Percentiles rank a stretch among this genome's conserved stretches.
Evolutionary conservation across 1,284 basidiomycete genomes (phyloP).

Genomic region (Mycena sp.): DNA sequence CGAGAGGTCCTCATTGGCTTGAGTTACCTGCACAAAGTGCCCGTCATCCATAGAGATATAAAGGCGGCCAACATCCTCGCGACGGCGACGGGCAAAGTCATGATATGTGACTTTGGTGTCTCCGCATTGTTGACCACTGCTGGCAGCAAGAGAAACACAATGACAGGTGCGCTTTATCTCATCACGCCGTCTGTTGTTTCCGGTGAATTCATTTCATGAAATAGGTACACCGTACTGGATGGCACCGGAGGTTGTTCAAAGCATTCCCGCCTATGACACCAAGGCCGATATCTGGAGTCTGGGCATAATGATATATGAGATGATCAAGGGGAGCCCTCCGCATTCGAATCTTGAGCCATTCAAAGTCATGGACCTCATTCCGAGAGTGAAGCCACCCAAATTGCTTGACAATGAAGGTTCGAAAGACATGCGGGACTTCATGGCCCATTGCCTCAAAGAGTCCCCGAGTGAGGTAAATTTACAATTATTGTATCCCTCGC

Average conservation of each 20-base stretch:
- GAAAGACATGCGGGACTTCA: slow-evolving; percentile 90
- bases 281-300: slow-evolving; percentile 98
- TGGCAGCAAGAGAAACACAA: slow-evolving; percentile 91
- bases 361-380: slow-evolving; percentile 92
- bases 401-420: slow-evolving; percentile 83
- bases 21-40: slow-evolving; percentile 89
- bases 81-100: slow-evolving; percentile 86
- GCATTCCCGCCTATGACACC: slow-evolving; percentile 89
- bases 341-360: slow-evolving; percentile 88
- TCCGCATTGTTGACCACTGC: slow-evolving; percentile 91
- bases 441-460: slow-evolving; percentile 87
- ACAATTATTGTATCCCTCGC: slow-evolving; percentile 16
- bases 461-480: slow-evolving; percentile 77
- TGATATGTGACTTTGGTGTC: slow-evolving; percentile 97
- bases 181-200: background rate
- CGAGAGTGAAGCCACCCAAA: slow-evolving; percentile 86
- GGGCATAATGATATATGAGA: slow-evolving; percentile 95
- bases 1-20: slow-evolving; percentile 91
- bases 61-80: slow-evolving; percentile 97
- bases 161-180: slow-evolving; percentile 62
- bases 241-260: slow-evolving; percentile 96
- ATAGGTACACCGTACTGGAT: slow-evolving; percentile 95
- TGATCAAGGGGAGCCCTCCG: slow-evolving; percentile 94
- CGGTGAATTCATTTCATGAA: background rate
- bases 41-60: slow-evolving; percentile 97